Evolutionary conservation across 2,329 filamentous ascomycete genomes (phyloP).

Genomic region (Epicoccum nigrum): DNA sequence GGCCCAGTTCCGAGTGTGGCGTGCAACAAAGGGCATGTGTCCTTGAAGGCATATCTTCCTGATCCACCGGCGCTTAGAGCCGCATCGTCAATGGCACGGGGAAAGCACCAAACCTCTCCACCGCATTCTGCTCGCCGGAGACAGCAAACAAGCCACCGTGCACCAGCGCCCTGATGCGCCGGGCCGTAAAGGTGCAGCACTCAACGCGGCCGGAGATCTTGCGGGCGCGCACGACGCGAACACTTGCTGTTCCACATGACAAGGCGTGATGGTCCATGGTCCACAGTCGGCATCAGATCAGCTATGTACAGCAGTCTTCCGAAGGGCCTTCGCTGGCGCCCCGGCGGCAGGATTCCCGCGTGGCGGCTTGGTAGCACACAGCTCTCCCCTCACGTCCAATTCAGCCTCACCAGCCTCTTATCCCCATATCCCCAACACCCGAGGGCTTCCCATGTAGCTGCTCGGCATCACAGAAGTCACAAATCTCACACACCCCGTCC

Average conservation of each 20-base stretch:
- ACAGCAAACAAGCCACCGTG: conserved; percentile 4
- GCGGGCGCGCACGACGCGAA: background rate
- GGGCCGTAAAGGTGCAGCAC: conserved; percentile 1
- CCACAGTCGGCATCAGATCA: no score
- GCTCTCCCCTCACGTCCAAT: no score
- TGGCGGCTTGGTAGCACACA: no score
- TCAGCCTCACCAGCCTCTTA: no score
- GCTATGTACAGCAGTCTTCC: no score
- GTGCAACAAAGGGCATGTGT: background rate
- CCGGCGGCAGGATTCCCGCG: no score
- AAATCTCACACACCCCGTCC: no score
- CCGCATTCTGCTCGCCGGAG: conserved; percentile 9
- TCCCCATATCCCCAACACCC: no score
- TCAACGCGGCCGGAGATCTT: conserved; percentile 1
- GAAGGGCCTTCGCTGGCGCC: no score
- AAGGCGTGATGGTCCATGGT: background rate
- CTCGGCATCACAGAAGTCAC: no score
- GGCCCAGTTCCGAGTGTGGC: conserved; percentile 5
- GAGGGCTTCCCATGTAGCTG: no score
- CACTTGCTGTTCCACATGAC: background rate
- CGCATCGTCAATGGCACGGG: conserved; percentile 8
- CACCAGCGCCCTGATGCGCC: conserved; percentile 3
- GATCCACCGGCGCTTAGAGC: conserved; percentile 10
- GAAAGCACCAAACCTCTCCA: conserved; percentile 3
- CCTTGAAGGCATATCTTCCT: conserved; percentile 2